These are phyloP conservation scores for Saccharomyces hybrid DNA, from an alignment of 1,139 yeast genomes.

Conservation along the genomic window DNA sequence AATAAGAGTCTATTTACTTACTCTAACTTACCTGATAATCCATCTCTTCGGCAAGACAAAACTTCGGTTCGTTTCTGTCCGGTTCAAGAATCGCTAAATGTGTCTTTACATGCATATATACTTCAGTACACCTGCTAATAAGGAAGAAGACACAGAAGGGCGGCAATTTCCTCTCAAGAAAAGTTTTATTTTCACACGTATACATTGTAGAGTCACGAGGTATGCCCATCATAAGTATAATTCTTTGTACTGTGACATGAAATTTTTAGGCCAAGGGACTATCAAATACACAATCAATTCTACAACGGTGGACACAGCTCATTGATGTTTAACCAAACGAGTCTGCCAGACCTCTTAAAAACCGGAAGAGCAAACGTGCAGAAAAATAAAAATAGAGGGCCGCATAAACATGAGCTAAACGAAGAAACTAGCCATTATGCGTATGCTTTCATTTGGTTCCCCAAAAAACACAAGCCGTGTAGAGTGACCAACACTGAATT, in stretches of 20 bases:
- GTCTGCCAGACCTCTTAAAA: not conserved
- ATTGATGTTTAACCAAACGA: not conserved
- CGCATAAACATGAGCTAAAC: not conserved
- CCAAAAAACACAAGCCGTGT: not conserved
- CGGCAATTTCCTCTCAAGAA: not conserved
- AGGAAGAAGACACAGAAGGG: not conserved
- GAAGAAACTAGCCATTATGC: not conserved
- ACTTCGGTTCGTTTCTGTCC: conserved; percentile 10
- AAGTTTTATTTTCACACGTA: not conserved
- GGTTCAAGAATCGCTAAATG: conserved; percentile 1
- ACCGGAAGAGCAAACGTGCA: not conserved
- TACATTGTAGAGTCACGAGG: not conserved
- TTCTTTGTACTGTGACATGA: too few relatives aligned
- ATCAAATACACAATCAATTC: not conserved
- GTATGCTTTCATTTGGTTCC: not conserved
- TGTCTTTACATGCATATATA: not conserved
- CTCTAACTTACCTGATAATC: conserved; percentile 3
- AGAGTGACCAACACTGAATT: not conserved
- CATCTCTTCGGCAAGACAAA: conserved; percentile 11
- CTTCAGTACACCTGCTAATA: not conserved
- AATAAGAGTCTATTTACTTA: conserved; percentile 10
- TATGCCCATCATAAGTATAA: not conserved
- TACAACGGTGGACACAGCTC: not conserved
- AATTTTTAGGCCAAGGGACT: too few relatives aligned
- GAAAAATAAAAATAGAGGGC: not conserved